Percentiles rank a stretch among this genome's conserved stretches.
phyloP scores from a whole-genome alignment of 2,329 filamentous ascomycete species.

The Plenodomus tracheiphilus region DNA sequence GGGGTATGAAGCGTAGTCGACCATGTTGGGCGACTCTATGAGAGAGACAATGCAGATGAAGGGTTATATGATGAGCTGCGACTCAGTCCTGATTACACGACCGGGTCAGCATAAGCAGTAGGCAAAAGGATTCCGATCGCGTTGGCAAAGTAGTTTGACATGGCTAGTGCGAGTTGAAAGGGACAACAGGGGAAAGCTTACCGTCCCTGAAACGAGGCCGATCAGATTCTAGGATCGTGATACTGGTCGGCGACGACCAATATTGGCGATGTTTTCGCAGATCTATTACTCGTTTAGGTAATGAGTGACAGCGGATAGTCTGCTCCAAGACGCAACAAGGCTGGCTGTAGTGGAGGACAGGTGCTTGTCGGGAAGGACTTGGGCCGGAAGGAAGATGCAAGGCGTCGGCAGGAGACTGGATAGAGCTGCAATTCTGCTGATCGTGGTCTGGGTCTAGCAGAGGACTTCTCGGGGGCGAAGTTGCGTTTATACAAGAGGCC shows the following conservation, averaged over 20 bases:
- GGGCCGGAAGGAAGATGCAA: constrained; percentile 1
- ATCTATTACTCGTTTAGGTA: constrained; percentile 30
- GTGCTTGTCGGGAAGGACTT: background rate
- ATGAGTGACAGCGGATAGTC: constrained; percentile 30
- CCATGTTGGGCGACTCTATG: constrained; percentile 32
- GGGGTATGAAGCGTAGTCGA: constrained; percentile 39
- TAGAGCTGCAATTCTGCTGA: constrained; percentile 31
- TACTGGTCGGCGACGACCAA: constrained; percentile 34
- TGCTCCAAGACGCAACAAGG: constrained; percentile 23
- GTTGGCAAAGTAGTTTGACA: background rate
- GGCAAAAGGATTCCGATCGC: constrained; percentile 11
- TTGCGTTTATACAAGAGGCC: constrained; percentile 43
- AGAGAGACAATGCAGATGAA: constrained; percentile 6
- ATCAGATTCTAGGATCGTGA: constrained; percentile 27
- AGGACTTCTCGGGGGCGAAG: constrained; percentile 39
- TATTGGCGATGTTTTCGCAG: constrained; percentile 22
- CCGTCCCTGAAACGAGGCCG: constrained; percentile 30
- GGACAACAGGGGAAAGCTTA: constrained; percentile 39
- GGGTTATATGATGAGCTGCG: constrained; percentile 17
- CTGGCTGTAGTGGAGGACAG: constrained; percentile 32
- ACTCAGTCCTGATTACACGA: constrained; percentile 19
- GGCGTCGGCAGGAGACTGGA: constrained; percentile 21
- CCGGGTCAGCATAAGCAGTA: constrained; percentile 36
- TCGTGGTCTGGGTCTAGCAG: constrained; percentile 37
- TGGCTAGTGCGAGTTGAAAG: constrained; percentile 27